These are phyloP conservation scores for Botrytis paeoniae DNA, from an alignment of 2,329 filamentous ascomycete species.

Conservation along the genomic window DNA sequence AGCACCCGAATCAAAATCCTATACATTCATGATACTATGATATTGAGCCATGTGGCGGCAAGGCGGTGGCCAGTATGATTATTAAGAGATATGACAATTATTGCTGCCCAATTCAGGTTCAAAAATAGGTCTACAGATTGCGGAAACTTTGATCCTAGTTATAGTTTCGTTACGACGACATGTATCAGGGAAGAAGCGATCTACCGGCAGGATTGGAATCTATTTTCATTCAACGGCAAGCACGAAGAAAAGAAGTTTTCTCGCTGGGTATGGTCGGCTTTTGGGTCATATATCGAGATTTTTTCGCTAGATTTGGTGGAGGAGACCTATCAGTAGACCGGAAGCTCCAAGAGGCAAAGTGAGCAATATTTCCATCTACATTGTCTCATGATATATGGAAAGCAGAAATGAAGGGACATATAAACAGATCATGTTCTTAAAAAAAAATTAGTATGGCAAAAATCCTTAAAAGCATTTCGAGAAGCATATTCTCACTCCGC, in stretches of 20 bases:
- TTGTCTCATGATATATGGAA: neutral
- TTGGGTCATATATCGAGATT: neutral
- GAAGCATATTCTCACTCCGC: neutral
- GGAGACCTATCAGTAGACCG: neutral
- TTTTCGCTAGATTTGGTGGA: neutral
- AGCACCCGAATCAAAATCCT: neutral
- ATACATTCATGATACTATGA: neutral
- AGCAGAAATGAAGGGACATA: neutral
- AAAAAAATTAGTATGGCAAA: no score
- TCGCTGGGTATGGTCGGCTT: neutral
- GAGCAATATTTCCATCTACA: neutral
- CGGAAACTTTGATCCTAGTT: neutral
- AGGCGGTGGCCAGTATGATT: neutral
- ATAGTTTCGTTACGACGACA: neutral
- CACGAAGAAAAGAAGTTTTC: neutral
- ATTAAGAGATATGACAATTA: neutral
- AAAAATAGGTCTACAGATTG: neutral
- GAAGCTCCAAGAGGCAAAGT: neutral
- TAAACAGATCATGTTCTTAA: neutral
- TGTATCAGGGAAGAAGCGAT: neutral
- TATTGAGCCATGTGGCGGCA: neutral
- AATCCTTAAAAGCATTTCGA: neutral
- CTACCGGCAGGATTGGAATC: neutral
- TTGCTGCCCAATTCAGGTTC: constrained; percentile 3
- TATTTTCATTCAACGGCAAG: neutral